phyloP scores from a whole-genome alignment of 2,329 filamentous ascomycete genomes.

The Diaporthe eres region DNA sequence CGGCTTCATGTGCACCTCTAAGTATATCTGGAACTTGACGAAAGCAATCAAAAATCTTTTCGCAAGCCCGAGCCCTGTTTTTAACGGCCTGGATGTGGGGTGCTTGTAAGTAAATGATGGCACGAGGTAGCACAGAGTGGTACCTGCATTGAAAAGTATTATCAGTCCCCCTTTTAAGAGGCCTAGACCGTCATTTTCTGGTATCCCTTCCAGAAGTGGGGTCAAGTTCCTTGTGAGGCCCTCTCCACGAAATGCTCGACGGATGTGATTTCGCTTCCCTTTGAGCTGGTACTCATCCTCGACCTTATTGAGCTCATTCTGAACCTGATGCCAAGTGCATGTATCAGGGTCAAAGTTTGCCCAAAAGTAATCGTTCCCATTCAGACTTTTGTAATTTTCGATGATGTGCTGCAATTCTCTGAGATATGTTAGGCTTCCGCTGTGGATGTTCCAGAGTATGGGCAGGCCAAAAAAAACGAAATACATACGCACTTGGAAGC shows the following conservation, averaged over 20 bases:
- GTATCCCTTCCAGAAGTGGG: conserved; percentile 21
- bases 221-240: neutral
- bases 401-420: neutral
- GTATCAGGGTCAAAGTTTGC: neutral
- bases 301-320: neutral
- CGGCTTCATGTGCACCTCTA: neutral
- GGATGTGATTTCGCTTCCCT: neutral
- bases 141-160: conserved; percentile 21
- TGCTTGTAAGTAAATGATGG: neutral
- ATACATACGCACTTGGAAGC: neutral
- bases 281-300: neutral
- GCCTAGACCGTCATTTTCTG: conserved; percentile 19
- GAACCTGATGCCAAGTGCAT: neutral
- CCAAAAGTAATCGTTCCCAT: neutral
- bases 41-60: conserved; percentile 14
- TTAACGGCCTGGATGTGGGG: neutral
- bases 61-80: conserved; percentile 8
- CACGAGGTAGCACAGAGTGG: neutral
- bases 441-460: neutral
- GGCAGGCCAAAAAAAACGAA: neutral
- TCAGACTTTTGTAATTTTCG: neutral
- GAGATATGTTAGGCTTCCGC: neutral
- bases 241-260: conserved; percentile 4
- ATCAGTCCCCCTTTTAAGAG: neutral
- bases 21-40: neutral